Evolutionary conservation across 768 basidiomycete species (phyloP).

Genomic region (Lentinus tigrinus): DNA sequence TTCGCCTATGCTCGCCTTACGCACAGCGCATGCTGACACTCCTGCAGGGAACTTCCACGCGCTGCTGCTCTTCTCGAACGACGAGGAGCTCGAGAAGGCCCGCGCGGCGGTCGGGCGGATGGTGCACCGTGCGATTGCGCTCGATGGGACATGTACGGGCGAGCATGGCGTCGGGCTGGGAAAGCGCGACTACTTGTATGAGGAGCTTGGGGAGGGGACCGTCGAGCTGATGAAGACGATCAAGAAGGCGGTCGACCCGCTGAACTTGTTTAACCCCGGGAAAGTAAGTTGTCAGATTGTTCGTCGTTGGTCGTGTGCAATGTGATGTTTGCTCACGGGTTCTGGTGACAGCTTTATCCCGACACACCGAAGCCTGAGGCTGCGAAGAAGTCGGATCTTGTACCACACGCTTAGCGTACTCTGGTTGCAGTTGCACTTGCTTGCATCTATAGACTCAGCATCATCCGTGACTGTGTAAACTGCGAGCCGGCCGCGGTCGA

Average conservation of each 20-base stretch:
- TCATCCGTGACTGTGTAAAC: too few relatives aligned
- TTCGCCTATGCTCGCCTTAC: background rate
- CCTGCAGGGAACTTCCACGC: conserved; percentile 43
- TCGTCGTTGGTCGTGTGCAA: background rate
- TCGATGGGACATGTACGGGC: conserved; percentile 79
- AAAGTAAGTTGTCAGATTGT: conserved; percentile 47
- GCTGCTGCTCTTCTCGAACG: conserved; percentile 35
- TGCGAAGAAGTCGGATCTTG: background rate
- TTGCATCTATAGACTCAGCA: too few relatives aligned
- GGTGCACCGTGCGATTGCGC: conserved; percentile 63
- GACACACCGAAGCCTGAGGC: background rate
- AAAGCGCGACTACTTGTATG: conserved; percentile 75
- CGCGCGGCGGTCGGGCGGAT: conserved; percentile 50
- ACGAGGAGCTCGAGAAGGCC: conserved; percentile 34
- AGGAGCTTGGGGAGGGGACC: conserved; percentile 81
- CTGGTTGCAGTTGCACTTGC: too few relatives aligned
- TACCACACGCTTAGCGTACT: too few relatives aligned
- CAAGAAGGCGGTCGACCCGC: conserved; percentile 63
- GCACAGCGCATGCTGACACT: background rate
- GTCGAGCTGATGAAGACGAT: conserved; percentile 82
- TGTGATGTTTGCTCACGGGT: background rate
- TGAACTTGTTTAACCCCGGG: conserved; percentile 79
- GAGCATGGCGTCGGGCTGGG: conserved; percentile 90
- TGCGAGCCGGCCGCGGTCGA: too few relatives aligned
- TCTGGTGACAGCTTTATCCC: background rate